Percentiles rank a stretch among this genome's conserved stretches.
These are phyloP conservation scores for Kwoniella pini DNA, from an alignment of 768 basidiomycete genomes.

Conservation along the genomic window DNA sequence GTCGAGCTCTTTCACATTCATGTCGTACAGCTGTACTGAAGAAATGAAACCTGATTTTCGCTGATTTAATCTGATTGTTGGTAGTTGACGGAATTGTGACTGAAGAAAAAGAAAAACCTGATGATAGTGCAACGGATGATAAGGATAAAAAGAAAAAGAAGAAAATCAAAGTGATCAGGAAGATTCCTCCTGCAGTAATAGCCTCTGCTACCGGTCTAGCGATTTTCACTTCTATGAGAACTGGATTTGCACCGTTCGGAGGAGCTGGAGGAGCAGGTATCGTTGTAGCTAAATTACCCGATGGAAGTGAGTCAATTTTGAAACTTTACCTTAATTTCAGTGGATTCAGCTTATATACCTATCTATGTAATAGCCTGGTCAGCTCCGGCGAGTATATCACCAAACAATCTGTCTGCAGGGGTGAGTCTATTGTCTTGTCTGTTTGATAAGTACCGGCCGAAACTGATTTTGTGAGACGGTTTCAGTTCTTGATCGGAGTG, in stretches of 20 bases:
- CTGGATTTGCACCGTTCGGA: constrained; percentile 54
- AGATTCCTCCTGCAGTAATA: constrained; percentile 53
- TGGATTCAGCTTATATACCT: neutral
- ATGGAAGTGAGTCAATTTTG: constrained; percentile 45
- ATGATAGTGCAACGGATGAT: constrained; percentile 36
- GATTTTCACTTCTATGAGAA: constrained; percentile 53
- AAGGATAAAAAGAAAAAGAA: constrained; percentile 21
- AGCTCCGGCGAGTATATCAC: constrained; percentile 49
- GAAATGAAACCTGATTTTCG: neutral
- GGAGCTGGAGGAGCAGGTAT: constrained; percentile 54
- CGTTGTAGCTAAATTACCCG: constrained; percentile 53
- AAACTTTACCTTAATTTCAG: neutral
- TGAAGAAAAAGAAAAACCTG: constrained; percentile 19
- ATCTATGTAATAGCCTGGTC: constrained; percentile 46
- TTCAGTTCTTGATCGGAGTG: constrained; percentile 51
- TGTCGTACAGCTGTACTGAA: no score
- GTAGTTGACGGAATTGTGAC: neutral
- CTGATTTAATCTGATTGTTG: no score
- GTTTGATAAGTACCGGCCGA: neutral
- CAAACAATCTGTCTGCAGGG: constrained; percentile 53
- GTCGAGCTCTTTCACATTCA: constrained; percentile 10
- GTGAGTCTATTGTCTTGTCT: constrained; percentile 15
- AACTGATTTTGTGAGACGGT: neutral
- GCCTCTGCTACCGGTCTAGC: constrained; percentile 47
- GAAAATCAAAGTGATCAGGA: constrained; percentile 47